A percentile compares a stretch with the other conserved stretches of the same genome.
Evolutionary conservation across 805 yeast genomes (phyloP).

Genomic region (Zygotorulaspora sp.): DNA sequence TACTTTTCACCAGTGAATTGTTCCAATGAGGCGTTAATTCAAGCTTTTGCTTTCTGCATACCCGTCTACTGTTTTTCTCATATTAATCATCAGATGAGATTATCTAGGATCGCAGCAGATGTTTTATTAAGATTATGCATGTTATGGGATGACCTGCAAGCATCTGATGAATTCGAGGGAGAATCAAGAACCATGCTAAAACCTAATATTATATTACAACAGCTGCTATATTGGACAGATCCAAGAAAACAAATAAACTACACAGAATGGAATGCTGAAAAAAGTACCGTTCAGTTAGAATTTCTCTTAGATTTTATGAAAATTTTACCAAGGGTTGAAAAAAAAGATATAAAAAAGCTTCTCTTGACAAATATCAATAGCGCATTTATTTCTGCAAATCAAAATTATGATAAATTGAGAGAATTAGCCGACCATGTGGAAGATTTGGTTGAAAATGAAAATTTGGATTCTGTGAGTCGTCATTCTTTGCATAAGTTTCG

Average conservation of each 20-base stretch:
- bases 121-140: constrained; percentile 55
- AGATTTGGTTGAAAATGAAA: constrained; percentile 31
- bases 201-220: constrained; percentile 59
- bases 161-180: constrained; percentile 30
- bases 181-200: constrained; percentile 28
- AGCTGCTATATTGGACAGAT: constrained; percentile 80
- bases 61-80: constrained; percentile 86
- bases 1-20: constrained; percentile 70
- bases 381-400: constrained; percentile 40
- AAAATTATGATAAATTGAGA: constrained; percentile 25
- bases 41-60: constrained; percentile 77
- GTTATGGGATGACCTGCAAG: constrained; percentile 38
- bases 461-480: constrained; percentile 33
- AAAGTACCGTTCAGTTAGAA: constrained; percentile 51
- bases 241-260: constrained; percentile 59
- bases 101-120: constrained; percentile 62
- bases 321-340: constrained; percentile 43
- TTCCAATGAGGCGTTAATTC: constrained; percentile 62
- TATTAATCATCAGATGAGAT: constrained; percentile 59
- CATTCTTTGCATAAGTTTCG: constrained; percentile 36
- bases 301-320: constrained; percentile 53
- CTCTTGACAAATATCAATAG: constrained; percentile 49
- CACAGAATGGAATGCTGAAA: constrained; percentile 38
- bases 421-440: constrained; percentile 28
- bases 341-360: constrained; percentile 51